Base-by-base conservation (phyloP, 1,139 yeast species). In the Debaryomycetaceae sp. region DNA sequence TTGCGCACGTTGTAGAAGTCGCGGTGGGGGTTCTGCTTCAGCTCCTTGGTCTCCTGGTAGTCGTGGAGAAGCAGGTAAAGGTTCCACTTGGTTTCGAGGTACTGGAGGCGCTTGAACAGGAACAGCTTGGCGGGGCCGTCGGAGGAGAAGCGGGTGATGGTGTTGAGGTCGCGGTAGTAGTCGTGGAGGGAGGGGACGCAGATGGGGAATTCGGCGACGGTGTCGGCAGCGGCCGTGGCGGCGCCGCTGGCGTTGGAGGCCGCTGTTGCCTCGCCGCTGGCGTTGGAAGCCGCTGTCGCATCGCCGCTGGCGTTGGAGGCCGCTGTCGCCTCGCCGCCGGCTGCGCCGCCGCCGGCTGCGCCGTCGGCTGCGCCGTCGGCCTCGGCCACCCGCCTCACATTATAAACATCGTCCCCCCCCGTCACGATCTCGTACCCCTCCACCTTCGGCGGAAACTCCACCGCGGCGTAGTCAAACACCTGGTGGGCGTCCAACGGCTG, bases 101-200 rank as follows among this genome's bases (percentile, higher is more conserved):
- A 91, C 58, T 89, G 95, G 44, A 93, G 64, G 48, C 98, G 75
- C 53, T 93, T 80, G 57, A 86, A 93, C 0, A 98, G 96, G 68
- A 91, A 93, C 8, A 96, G 84, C 56, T 93, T 93, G n/a, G 94
- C 75, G 3, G 98, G 98, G 0, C 98, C 99, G 54, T 89, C 96
- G 3, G 93, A 80, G 4, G 95, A 82, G 34, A 86, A 71, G 15
- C 69, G 60, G 18, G 75, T 73, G 41, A 91, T 75, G 34, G 67
- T 74, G 34, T 83, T 91, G 49, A 89, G 61, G 53, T 91, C 98
- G 44, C 75, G 59, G 55, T 85, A 91, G 56, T 82, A 93, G 28
- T 91, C 96, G 35, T 75, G 72, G 37, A 93, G 65, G 1, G 83
- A 67, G 9, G 98, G 96, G 11, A 85, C 71, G n/a, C n/a, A n/a